These are phyloP conservation scores for Delphinella strobiligena DNA, from an alignment of 2,329 filamentous ascomycete genomes.

Conservation along the genomic window DNA sequence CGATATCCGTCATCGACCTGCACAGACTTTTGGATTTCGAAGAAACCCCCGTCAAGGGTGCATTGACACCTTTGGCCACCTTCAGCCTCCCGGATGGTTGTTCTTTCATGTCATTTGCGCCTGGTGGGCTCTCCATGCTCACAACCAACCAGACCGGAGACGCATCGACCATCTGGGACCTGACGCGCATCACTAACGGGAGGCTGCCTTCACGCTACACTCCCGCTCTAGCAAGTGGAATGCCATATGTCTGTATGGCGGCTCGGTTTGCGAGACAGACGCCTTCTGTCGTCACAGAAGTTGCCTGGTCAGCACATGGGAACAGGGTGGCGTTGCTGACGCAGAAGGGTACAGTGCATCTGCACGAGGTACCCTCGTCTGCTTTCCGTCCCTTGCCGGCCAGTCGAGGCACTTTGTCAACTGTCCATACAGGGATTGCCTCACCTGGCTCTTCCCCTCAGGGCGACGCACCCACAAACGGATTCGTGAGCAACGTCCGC, in stretches of 20 bases:
- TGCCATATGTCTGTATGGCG: constrained; percentile 36
- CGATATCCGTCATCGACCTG: constrained; percentile 65
- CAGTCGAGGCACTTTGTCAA: constrained; percentile 3
- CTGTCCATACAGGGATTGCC: constrained; percentile 4
- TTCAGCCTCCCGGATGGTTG: constrained; percentile 63
- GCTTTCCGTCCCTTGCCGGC: constrained; percentile 3
- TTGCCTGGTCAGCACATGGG: constrained; percentile 74
- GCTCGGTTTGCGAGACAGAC: constrained; percentile 87
- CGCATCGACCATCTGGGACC: constrained; percentile 69
- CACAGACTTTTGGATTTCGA: constrained; percentile 42
- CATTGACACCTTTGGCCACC: constrained; percentile 52
- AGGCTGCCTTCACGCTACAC: constrained; percentile 12
- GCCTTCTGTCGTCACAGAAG: constrained; percentile 78
- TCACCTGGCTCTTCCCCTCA: constrained; percentile 11
- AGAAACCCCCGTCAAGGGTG: constrained; percentile 37
- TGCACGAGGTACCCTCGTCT: constrained; percentile 62
- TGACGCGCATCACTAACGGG: constrained; percentile 47
- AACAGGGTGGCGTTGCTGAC: constrained; percentile 83
- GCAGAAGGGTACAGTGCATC: constrained; percentile 86
- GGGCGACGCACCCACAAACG: constrained; percentile 5
- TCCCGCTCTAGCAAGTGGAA: constrained; percentile 18
- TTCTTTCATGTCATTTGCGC: constrained; percentile 69
- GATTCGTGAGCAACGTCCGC: constrained; percentile 11
- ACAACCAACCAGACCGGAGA: constrained; percentile 78
- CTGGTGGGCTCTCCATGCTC: constrained; percentile 60